Conservation (phyloP, 2,329 filamentous ascomycete genomes). For the Chrysoporthe puriensis region DNA sequence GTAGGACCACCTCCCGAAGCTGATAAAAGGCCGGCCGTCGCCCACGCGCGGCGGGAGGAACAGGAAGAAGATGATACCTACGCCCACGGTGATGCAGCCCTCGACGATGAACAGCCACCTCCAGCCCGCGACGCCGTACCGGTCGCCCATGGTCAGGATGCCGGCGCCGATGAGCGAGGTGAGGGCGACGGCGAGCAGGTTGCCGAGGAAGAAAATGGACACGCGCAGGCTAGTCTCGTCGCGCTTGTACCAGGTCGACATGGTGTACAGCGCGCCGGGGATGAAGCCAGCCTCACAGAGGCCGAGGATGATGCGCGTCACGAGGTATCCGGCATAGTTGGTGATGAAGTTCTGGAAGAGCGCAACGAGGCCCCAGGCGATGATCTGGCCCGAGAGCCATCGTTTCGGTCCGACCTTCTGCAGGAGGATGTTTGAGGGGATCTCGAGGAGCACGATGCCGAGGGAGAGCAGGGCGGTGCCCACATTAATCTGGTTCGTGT, state of each 20-base stretch:
- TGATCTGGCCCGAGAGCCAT: constrained; percentile 40
- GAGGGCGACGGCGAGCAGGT: constrained; percentile 28
- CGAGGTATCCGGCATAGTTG: constrained; percentile 34
- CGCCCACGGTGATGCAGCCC: constrained; percentile 38
- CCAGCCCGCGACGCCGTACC: constrained; percentile 44
- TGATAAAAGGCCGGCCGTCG: constrained; percentile 41
- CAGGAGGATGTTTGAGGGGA: constrained; percentile 50
- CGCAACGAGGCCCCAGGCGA: constrained; percentile 47
- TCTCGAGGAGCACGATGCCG: constrained; percentile 51
- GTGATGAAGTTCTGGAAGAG: constrained; percentile 45
- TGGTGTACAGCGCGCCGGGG: constrained; percentile 42
- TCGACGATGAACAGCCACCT: constrained; percentile 47
- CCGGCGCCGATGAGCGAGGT: constrained; percentile 42
- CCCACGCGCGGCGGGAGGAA: constrained; percentile 42
- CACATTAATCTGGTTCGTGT: constrained; percentile 56
- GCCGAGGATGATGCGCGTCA: constrained; percentile 38
- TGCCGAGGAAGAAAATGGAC: constrained; percentile 44
- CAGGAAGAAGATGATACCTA: constrained; percentile 36
- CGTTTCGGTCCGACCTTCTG: constrained; percentile 38
- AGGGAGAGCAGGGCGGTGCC: constrained; percentile 54
- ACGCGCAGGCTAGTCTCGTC: constrained; percentile 45
- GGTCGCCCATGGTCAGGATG: constrained; percentile 16
- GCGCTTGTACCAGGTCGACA: constrained; percentile 48
- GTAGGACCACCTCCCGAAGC: constrained; percentile 44
- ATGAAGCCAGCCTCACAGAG: constrained; percentile 36